Evolutionary conservation across 441 rosid genomes (phyloP), one percentile per base, ranked within the genome.

Genomic region (Erodium texanum): DNA sequence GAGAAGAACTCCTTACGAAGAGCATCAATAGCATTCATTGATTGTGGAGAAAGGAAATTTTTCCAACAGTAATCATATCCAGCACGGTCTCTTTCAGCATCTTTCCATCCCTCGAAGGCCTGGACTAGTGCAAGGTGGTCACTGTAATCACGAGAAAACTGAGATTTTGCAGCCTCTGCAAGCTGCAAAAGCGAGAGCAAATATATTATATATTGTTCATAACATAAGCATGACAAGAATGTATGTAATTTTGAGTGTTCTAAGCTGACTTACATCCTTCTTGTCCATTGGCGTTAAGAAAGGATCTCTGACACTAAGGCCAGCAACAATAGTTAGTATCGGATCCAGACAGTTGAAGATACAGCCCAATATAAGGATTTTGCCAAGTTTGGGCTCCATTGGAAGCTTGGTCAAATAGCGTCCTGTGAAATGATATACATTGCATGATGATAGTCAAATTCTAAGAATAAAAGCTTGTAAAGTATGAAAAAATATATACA

Each of bases 71-170:
- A 95, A 77, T 95, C 99, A 70, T 95, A 92, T 19, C 86, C 89
- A 0, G 97, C 86, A 68, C 92, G 97, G 83, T 95, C 98, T 76
- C 90, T 83, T 68, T 92, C 98, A 24, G 98, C 98, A 64, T 82
- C 93, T 85, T 95, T 95, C 98, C 99, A 92, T 64, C 99, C 99
- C 83, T 94, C 99, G 67, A 88, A 94, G 70, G 99, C 99, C 64
- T 97, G 99, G n/a, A 94, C 99, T 18, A 95, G 92, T 45, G 99
- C 99, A 93, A 92, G 89, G 73, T 95, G 99, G 80, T 95, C 99
- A 72, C 99, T 95, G 79, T 90, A 92, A 81, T 95, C 99, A 9
- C 96, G 95, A 18, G 95, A 90, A 82, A 90, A 95, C 80, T 96
- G 86, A 72, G 95, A 92, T 76, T 94, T 94, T 56, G 99, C 97